Evolutionary conservation across 75 land plant genomes (phyloP), one percentile per base, ranked within the genome.

Genomic region (Cunninghamia lanceolata): DNA sequence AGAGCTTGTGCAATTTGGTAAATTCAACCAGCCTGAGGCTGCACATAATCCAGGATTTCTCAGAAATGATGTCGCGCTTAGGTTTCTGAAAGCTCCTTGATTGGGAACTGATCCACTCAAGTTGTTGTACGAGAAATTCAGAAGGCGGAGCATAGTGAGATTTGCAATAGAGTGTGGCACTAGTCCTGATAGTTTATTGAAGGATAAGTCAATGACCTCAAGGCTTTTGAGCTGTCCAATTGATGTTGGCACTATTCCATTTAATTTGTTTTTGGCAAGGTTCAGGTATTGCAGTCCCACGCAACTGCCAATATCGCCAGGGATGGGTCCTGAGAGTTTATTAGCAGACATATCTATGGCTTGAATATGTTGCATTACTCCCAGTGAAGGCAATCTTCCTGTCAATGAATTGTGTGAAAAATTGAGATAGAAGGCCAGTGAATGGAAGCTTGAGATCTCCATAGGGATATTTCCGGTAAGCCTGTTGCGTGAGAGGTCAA

Each of bases 111-210:
- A 35, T 15, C 92, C 92, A 9, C 53, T 47, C 36, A 91, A 50
- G 80, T 59, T 54, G 53, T 91, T 91, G 79, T 87, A 87, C 3
- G 92, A 91, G 10, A 91, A 56, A 36, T 91, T 87, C 2, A 88
- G 52, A 36, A 43, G 50, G 0, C 17, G 52, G 28, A 89, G 66
- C 10, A 42, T 28, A 4, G 2, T 2, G 17, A 87, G 36, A 45
- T 85, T 47, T 14, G 19, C 84, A 2, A 89, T 71, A 68, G 40
- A 71, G 6, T 11, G 79, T 1, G 92, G 91, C 17, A 91, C 74
- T 19, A 17, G 16, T 2, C 92, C 92, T 11, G 86, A 87, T 13
- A 89, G 82, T 9, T 77, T 82, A 56, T 91, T 90, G 52, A 53
- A 50, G 21, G 92, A 89, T 16, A 91, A 40, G 38, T 91, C 91